Evolutionary conservation across 805 yeast genomes (phyloP).

Genomic region (Nakazawaea siamensis): DNA sequence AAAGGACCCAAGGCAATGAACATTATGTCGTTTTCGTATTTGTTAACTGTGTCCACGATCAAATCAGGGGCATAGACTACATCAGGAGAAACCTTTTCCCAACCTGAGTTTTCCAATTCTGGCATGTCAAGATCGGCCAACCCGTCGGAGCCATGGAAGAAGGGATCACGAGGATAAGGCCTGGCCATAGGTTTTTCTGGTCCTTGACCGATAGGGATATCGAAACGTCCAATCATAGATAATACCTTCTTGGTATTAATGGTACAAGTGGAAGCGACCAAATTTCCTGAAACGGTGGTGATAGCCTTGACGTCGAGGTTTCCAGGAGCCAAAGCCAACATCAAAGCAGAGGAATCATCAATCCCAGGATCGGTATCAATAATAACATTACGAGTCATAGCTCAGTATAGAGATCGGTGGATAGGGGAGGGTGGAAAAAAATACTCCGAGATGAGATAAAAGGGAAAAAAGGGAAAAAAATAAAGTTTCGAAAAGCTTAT

Average conservation of each 20-base stretch:
- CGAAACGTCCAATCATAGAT: conserved; percentile 13
- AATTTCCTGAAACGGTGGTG: conserved; percentile 21
- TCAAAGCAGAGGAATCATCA: conserved; percentile 19
- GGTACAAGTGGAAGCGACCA: conserved; percentile 16
- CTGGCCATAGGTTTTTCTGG: conserved; percentile 19
- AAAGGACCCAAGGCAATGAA: conserved; percentile 18
- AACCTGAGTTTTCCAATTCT: conserved; percentile 12
- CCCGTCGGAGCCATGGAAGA: conserved; percentile 19
- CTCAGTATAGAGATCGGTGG: no score
- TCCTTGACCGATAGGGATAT: conserved; percentile 20
- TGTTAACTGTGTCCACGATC: conserved; percentile 15
- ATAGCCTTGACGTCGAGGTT: conserved; percentile 18
- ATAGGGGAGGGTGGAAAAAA: no score
- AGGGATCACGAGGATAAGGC: conserved; percentile 19
- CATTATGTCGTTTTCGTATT: conserved; percentile 12
- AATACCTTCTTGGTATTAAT: conserved; percentile 15
- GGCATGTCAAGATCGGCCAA: conserved; percentile 17
- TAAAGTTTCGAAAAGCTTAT: no score
- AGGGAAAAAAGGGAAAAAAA: no score
- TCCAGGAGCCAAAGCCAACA: conserved; percentile 17
- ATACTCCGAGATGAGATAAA: no score
- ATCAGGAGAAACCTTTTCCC: conserved; percentile 14
- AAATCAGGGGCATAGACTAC: conserved; percentile 11
- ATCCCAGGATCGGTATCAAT: conserved; percentile 22
- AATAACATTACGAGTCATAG: conserved; percentile 12